These are phyloP conservation scores for Paraphoma sp. DNA, from an alignment of 2,329 filamentous ascomycete species.

Conservation along the genomic window DNA sequence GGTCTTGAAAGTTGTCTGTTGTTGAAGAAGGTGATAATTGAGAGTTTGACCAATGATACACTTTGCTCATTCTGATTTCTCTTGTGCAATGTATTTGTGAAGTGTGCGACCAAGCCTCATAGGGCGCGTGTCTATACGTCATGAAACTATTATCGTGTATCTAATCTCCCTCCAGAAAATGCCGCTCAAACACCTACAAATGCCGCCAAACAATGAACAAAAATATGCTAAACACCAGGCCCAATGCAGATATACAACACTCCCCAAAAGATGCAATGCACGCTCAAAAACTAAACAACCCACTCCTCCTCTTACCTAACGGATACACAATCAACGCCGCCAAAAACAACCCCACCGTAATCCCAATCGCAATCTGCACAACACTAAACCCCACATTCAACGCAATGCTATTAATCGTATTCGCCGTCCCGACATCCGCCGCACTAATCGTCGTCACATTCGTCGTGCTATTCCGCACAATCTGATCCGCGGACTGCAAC, in stretches of 20 bases:
- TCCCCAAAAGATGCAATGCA: not conserved
- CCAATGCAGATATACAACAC: constrained; percentile 5
- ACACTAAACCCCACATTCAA: constrained; percentile 57
- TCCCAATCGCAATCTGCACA: constrained; percentile 59
- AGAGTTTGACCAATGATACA: too few relatives aligned
- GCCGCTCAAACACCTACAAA: not conserved
- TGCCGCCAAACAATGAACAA: not conserved
- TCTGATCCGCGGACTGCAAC: constrained; percentile 63
- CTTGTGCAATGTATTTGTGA: too few relatives aligned
- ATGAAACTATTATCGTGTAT: not conserved
- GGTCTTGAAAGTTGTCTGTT: too few relatives aligned
- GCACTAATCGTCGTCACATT: constrained; percentile 48
- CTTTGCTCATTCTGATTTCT: too few relatives aligned
- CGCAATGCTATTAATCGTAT: constrained; percentile 51
- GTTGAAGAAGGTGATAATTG: too few relatives aligned
- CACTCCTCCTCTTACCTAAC: constrained; percentile 55
- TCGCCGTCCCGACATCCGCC: constrained; percentile 27
- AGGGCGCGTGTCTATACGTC: not conserved
- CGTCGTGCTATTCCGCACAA: constrained; percentile 56
- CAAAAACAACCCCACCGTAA: constrained; percentile 58
- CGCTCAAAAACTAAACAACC: constrained; percentile 43
- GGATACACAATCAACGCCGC: constrained; percentile 58
- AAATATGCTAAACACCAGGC: not conserved
- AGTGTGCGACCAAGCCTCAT: not conserved
- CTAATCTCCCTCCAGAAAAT: not conserved